phyloP scores from a whole-genome alignment of 2,329 filamentous ascomycete species.

The Diaporthe aspalathi region DNA sequence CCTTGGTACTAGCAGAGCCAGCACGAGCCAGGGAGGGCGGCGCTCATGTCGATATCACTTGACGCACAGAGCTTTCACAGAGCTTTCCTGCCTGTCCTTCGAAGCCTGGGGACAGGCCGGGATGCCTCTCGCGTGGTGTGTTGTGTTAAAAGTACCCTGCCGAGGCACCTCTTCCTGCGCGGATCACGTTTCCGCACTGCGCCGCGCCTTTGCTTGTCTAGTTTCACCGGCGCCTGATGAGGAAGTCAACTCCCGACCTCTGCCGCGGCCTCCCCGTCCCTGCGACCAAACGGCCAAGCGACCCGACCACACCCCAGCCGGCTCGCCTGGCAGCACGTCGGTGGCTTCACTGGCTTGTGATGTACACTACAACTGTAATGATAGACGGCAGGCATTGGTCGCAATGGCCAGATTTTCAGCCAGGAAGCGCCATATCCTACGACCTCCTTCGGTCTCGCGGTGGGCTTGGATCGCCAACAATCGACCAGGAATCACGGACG shows the following conservation, averaged over 20 bases:
- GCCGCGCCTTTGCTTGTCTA: constrained; percentile 9
- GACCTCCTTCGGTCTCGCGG: neutral
- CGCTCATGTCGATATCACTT: constrained; percentile 21
- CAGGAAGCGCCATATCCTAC: neutral
- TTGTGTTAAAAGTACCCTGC: constrained; percentile 24
- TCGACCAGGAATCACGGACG: neutral
- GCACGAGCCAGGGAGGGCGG: neutral
- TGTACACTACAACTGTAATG: neutral
- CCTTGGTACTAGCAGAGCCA: constrained; percentile 21
- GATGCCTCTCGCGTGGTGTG: constrained; percentile 3
- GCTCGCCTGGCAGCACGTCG: neutral
- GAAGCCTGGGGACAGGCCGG: neutral
- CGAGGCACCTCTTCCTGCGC: constrained; percentile 19
- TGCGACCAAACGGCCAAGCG: constrained; percentile 5
- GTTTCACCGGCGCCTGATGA: constrained; percentile 19
- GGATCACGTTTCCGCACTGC: constrained; percentile 28
- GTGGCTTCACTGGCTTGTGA: too few species aligned
- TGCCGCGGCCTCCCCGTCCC: constrained; percentile 22
- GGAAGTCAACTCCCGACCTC: constrained; percentile 27
- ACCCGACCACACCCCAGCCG: neutral
- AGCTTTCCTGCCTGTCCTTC: neutral
- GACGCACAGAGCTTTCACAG: constrained; percentile 8
- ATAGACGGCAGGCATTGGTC: neutral
- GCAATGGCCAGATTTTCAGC: constrained; percentile 1
- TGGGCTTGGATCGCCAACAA: neutral